Percentiles rank a stretch among this genome's conserved stretches.
Conservation (phyloP, 2,329 filamentous ascomycete species). For the Venturia aucupariae region DNA sequence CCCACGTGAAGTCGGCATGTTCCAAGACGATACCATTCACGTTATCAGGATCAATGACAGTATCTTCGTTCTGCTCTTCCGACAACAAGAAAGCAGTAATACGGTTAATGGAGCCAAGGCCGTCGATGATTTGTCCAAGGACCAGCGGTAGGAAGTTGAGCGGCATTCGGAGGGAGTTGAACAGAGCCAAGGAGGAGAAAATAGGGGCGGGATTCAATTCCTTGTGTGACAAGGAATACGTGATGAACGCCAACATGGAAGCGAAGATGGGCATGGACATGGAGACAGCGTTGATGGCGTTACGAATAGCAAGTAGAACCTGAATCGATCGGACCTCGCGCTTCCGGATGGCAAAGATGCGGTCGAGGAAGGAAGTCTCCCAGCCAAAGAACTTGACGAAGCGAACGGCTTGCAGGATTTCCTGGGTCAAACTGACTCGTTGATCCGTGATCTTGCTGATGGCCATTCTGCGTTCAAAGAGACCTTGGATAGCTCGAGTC, state of each 20-base stretch:
- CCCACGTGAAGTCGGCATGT: constrained; percentile 80
- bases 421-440: constrained; percentile 81
- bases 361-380: constrained; percentile 77
- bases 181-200: constrained; percentile 88
- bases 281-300: constrained; percentile 74
- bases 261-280: constrained; percentile 87
- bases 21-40: constrained; percentile 57
- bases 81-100: constrained; percentile 82
- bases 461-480: constrained; percentile 63
- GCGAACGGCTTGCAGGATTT: constrained; percentile 80
- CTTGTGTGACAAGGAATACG: constrained; percentile 56
- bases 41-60: constrained; percentile 45
- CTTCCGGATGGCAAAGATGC: constrained; percentile 63
- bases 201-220: constrained; percentile 63
- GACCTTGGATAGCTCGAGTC: constrained; percentile 63
- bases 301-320: constrained; percentile 69
- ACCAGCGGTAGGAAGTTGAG: constrained; percentile 83
- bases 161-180: constrained; percentile 84
- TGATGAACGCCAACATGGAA: constrained; percentile 86
- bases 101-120: constrained; percentile 71
- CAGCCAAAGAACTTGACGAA: constrained; percentile 97
- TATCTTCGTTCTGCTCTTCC: constrained; percentile 73
- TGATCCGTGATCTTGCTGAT: constrained; percentile 96
- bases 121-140: constrained; percentile 82
- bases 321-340: constrained; percentile 80